Base-by-base conservation (phyloP, 2,329 filamentous ascomycete species). In the Cladophialophora immunda region DNA sequence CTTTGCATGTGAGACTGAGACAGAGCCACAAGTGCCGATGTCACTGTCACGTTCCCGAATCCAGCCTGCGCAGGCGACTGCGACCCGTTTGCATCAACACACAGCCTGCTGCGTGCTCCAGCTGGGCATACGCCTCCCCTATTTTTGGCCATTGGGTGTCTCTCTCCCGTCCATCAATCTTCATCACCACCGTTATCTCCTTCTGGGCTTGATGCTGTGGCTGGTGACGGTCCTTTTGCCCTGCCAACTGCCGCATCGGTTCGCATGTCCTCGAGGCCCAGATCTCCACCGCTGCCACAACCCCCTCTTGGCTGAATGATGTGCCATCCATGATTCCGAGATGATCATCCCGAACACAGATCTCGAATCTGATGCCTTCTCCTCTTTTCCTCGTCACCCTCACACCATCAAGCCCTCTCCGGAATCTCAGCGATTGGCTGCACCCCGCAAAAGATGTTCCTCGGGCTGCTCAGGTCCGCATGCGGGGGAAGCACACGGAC, bases 71-170 rank as follows among this genome's bases (percentile, higher is more conserved):
- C 4, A 19, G 25, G 45, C 45, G 45, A 13, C 45, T 50, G 45
- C 45, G 19, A 25, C 45, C 19, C 29, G 8, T 4, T 30, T 30
- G 29, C 4, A 15, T 15, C 27, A 22, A 30, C 13, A 8, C 53
- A 29, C 53, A 3, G n/a, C 29, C 29, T 32, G 7, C 29, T 57
- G 19, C 17, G 9, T 7, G n/a, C 17, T 29, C 41, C 36, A 27
- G 34, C 36, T 15, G 15, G 25, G 7, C 29, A 36, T 8, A 38
- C 36, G 25, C 22, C 22, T 58, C 22, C 8, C 56, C 56, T 58
- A 58, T 58, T 58, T 58, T 58, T 58, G 56, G 56, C 36, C 38
- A n/a, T n/a, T n/a, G n/a, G n/a, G n/a, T n/a, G n/a, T n/a, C n/a
- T n/a, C n/a, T n/a, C n/a, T n/a, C n/a, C n/a, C n/a, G n/a, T 41